These are phyloP conservation scores for Solanum bukasovii DNA, from an alignment of 257 asterid genomes.

Conservation along the genomic window DNA sequence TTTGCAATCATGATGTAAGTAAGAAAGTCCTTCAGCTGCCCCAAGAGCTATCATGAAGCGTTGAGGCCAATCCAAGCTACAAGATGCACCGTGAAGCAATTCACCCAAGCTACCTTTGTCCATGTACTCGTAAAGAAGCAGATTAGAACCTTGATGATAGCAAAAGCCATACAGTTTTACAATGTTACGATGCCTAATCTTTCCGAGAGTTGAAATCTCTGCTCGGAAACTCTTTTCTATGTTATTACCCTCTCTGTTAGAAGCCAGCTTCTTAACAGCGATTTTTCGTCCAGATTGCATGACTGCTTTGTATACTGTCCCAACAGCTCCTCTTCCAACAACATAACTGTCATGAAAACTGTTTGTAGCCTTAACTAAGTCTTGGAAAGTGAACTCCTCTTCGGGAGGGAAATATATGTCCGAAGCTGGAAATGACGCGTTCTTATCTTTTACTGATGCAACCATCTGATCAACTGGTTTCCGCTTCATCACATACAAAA, in stretches of 20 bases:
- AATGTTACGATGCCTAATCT: slow-evolving; percentile 40
- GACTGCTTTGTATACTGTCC: slow-evolving; percentile 76
- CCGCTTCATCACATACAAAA: slow-evolving; percentile 46
- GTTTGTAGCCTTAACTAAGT: slow-evolving; percentile 75
- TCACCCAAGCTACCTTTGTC: slow-evolving; percentile 44
- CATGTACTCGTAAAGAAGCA: slow-evolving; percentile 45
- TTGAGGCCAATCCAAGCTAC: slow-evolving; percentile 54
- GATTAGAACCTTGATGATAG: slow-evolving; percentile 24
- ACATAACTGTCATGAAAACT: slow-evolving; percentile 55
- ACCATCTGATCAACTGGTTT: slow-evolving; percentile 25
- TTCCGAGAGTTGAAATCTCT: slow-evolving; percentile 49
- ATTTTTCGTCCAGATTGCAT: slow-evolving; percentile 41
- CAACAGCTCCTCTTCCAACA: slow-evolving; percentile 81
- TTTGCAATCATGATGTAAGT: slow-evolving; percentile 57
- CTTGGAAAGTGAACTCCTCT: slow-evolving; percentile 82
- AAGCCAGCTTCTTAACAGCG: slow-evolving; percentile 75
- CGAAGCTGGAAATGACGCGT: slow-evolving; percentile 32
- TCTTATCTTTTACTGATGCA: slow-evolving; percentile 23
- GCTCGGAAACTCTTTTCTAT: slow-evolving; percentile 65
- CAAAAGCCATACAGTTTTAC: slow-evolving; percentile 37
- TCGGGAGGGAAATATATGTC: slow-evolving; percentile 79
- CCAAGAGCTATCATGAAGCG: slow-evolving; percentile 47
- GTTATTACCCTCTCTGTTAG: slow-evolving; percentile 64
- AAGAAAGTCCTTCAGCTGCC: slow-evolving; percentile 47
- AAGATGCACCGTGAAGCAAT: slow-evolving; percentile 22